These are phyloP conservation scores for Corymbia citriodora DNA, from an alignment of 441 rosid genomes.

Conservation along the genomic window DNA sequence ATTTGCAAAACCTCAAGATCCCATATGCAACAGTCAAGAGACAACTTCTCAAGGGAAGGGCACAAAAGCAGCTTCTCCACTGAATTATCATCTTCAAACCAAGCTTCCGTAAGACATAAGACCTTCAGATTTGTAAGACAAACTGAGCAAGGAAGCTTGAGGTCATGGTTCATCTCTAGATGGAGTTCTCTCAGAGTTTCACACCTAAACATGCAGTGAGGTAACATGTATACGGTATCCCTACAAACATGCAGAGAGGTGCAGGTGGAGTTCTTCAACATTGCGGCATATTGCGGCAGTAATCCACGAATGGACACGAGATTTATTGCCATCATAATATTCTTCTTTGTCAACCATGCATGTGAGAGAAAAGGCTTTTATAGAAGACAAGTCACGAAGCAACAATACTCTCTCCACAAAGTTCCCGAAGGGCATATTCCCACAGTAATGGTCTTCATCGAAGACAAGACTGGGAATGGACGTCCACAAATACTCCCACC, in stretches of 20 bases:
- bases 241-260: neutral
- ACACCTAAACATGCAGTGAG: neutral
- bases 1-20: neutral
- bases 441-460: neutral
- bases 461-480: neutral
- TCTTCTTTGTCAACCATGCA: neutral
- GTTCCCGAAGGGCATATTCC: neutral
- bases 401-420: conserved; percentile 1
- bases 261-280: neutral
- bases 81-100: neutral
- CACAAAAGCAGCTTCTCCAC: neutral
- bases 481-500: neutral
- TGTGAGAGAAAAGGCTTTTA: neutral
- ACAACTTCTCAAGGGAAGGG: neutral
- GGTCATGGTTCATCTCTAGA: neutral
- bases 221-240: neutral
- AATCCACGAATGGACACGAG: neutral
- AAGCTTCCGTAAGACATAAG: neutral
- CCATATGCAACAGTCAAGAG: neutral
- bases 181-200: neutral
- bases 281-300: neutral
- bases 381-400: neutral
- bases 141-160: neutral
- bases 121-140: neutral
- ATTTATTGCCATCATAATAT: neutral